Evolutionary conservation across 331 rosid genomes (phyloP).

Genomic region (Malus hybrid): DNA sequence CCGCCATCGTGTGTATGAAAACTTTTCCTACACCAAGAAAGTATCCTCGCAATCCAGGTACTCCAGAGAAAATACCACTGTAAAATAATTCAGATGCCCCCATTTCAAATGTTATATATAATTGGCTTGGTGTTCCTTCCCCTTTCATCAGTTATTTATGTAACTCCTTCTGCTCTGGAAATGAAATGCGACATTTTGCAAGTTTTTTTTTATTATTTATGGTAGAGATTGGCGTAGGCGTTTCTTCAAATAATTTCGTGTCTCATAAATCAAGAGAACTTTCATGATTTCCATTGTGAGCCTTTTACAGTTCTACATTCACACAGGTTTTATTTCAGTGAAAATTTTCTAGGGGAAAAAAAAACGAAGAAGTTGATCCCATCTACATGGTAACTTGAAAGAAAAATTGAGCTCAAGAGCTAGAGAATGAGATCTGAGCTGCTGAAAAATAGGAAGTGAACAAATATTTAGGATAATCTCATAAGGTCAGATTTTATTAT

Average conservation of each 20-base stretch:
- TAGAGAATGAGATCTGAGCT: neutral
- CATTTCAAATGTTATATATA: neutral
- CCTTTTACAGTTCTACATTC: neutral
- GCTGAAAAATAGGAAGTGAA: neutral
- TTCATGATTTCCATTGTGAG: neutral
- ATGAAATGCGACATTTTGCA: neutral
- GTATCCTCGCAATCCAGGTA: constrained; percentile 83
- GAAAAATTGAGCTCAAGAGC: neutral
- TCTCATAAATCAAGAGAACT: neutral
- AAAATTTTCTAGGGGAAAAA: neutral
- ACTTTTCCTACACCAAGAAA: constrained; percentile 45
- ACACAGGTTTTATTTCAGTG: neutral
- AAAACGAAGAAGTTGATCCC: neutral
- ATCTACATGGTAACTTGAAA: neutral
- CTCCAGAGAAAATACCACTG: constrained; percentile 64
- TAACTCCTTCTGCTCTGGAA: constrained; percentile 2
- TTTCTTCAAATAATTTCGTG: neutral
- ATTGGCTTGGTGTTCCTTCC: neutral
- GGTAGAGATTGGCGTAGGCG: neutral
- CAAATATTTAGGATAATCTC: neutral
- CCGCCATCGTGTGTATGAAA: constrained; percentile 60
- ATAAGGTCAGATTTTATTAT: neutral
- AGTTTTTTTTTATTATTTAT: neutral
- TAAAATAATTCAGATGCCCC: constrained; percentile 15
- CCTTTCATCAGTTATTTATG: neutral